Evolutionary conservation across 805 yeast genomes (phyloP), one percentile per base, ranked within the genome.

Genomic region (Wickerhamomyces bovis): DNA sequence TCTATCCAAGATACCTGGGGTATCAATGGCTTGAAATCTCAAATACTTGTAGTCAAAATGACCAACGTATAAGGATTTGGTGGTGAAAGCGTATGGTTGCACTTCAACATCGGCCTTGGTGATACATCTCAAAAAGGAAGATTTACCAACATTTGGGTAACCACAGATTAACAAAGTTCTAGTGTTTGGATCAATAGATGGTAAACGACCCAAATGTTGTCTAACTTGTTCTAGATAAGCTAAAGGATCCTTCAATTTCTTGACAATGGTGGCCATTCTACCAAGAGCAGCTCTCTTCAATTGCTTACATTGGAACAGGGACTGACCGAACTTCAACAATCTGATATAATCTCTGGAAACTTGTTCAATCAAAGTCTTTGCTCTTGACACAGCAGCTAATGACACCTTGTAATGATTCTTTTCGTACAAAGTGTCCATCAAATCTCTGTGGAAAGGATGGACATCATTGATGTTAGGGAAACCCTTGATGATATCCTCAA

Each of bases 41-140:
- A 94, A 75, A 69, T 94, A 95, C 72, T 94, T 94, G 75, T 94
- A 94, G 72, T 94, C 99, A 66, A 94, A 94, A 72, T 94, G 99
- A 57, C 99, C 99, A 49, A 94, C 99, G 61, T 89, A 94, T 60
- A 94, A 73, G 28, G 97, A 87, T 73, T 94, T 94, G 51, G 99
- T 94, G 57, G 99, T 94, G 82, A 94, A 94, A 30, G 99, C 99
- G 69, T 94, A 94, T 38, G 99, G 99, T 70, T 94, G 99, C 51
- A 94, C 99, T 65, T 94, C 99, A 49, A 94, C 99, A 61, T 94
- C 98, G 36, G 98, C 98, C 61, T 95, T 87, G 53, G 99, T 94
- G 70, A 94, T 87, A 67, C 94, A 81, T 63, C 81, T 78, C 68
- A 94, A 77, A 71, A 94, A 94, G 15, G 97, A 89, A 13, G 99